Evolutionary conservation across 331 rosid genomes (phyloP), one percentile per base, ranked within the genome.

Genomic region (Pyrus hybrid): DNA sequence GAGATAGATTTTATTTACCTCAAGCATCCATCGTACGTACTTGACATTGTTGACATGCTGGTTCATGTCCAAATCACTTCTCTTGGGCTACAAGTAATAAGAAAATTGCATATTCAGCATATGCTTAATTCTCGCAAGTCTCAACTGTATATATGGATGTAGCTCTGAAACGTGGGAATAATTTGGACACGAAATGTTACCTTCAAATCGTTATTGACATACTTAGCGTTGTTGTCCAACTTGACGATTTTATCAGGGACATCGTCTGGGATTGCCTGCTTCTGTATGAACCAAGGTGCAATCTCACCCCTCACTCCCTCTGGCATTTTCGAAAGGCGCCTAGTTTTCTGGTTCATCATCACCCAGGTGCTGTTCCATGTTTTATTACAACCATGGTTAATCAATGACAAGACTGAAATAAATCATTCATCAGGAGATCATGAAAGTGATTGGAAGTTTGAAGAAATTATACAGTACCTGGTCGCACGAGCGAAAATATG

Each of bases 61-160:
- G 85, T 93, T 93, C 98, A 93, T 93, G 91, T 93, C 98, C 86
- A 93, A 81, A 78, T 93, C 95, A 83, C 92, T 93, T 81, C 97
- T 90, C 81, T 84, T 90, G 35, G 96, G 95, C 96, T 93, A 86
- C 28, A 86, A 81, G 64, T 56, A 28, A 21, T 20, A 49, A 56
- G 73, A 41, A 61, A 82, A 45, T 21, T 23, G 63, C 70, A 51
- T 53, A 64, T 68, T 70, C 57, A 41, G 65, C 63, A 60, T 76
- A 63, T 75, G 75, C 37, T n/a, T 54, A 26, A 4, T 62, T 70
- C 37, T 66, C 43, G 1, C 41, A 35, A 35, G 41, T 35, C 70
- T 29, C 28, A 57, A 33, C 20, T 20, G 72, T 7, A 10, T 11
- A 30, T 22, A 26, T 9, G 16, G 60, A 22, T 58, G 28, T 58